Percentiles rank a stretch among this genome's conserved stretches.
Conservation (phyloP, 2,329 filamentous ascomycete species). For the Colletotrichum musicola region DNA sequence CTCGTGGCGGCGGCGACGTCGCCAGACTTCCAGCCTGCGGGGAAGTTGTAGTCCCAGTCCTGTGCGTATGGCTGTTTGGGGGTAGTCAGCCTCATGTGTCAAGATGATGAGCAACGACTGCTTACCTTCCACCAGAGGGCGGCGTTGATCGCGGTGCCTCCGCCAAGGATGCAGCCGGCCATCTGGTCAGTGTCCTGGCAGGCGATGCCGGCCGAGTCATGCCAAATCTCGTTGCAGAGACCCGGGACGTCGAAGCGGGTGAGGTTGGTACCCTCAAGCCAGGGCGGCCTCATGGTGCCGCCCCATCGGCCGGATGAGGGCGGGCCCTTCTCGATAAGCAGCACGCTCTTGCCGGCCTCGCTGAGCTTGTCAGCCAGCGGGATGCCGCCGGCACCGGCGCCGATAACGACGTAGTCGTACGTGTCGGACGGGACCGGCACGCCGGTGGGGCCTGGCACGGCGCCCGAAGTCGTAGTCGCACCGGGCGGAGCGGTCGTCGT, state of each 20-base stretch:
- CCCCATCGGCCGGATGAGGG: slow-evolving; percentile 75
- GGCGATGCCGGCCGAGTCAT: slow-evolving; percentile 71
- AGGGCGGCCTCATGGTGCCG: slow-evolving; percentile 70
- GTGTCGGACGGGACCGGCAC: slow-evolving; percentile 50
- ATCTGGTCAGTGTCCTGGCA: slow-evolving; percentile 80
- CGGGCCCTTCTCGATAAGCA: slow-evolving; percentile 72
- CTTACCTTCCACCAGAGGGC: slow-evolving; percentile 75
- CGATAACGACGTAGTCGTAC: slow-evolving; percentile 75
- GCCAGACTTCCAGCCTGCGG: slow-evolving; percentile 75
- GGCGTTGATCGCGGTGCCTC: slow-evolving; percentile 75
- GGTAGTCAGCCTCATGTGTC: too few relatives aligned
- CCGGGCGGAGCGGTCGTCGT: slow-evolving; percentile 45
- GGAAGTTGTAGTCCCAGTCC: slow-evolving; percentile 82
- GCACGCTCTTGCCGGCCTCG: slow-evolving; percentile 73
- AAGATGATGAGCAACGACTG: too few relatives aligned
- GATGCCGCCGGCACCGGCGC: slow-evolving; percentile 72
- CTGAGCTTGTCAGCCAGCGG: slow-evolving; percentile 72
- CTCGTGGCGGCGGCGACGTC: slow-evolving; percentile 72
- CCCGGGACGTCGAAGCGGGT: slow-evolving; percentile 80
- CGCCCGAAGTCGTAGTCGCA: slow-evolving; percentile 37
- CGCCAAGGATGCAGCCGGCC: slow-evolving; percentile 79
- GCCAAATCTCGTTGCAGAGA: slow-evolving; percentile 78
- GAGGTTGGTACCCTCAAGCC: slow-evolving; percentile 71
- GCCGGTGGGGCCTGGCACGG: slow-evolving; percentile 45
- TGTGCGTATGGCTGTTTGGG: slow-evolving; percentile 62